These are phyloP conservation scores for Malus hybrid DNA, from an alignment of 331 rosid genomes.

Conservation along the genomic window DNA sequence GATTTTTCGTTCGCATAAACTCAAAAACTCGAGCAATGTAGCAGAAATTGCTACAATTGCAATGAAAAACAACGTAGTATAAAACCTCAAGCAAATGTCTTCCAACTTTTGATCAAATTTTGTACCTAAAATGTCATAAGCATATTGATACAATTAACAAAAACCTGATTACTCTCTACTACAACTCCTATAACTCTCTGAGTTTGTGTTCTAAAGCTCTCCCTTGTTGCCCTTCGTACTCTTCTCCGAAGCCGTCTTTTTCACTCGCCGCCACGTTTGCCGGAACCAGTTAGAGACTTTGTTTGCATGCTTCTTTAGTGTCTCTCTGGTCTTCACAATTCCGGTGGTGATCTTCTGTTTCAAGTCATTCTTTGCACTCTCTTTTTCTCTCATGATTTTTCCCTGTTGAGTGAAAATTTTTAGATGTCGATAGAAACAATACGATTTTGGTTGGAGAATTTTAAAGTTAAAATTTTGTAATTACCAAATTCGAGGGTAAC, in stretches of 20 bases:
- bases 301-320: slow-evolving; percentile 64
- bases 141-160: not conserved
- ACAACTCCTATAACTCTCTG: slow-evolving; percentile 7
- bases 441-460: not conserved
- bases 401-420: slow-evolving; percentile 40
- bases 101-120: not conserved
- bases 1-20: not conserved
- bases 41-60: not conserved
- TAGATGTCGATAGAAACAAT: not conserved
- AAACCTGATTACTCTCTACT: not conserved
- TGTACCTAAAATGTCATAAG: not conserved
- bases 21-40: not conserved
- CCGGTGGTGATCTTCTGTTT: slow-evolving; percentile 44
- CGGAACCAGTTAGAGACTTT: slow-evolving; percentile 41
- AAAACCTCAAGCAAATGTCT: not conserved
- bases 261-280: slow-evolving; percentile 59
- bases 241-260: slow-evolving; percentile 39
- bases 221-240: slow-evolving; percentile 39
- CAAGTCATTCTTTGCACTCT: slow-evolving; percentile 49
- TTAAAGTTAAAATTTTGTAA: not conserved
- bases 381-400: slow-evolving; percentile 54
- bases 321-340: slow-evolving; percentile 35
- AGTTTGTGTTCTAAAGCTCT: slow-evolving; percentile 49
- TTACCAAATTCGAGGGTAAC: slow-evolving; percentile 79
- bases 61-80: not conserved